Evolutionary conservation across 2,329 filamentous ascomycete species (phyloP).

Genomic region (Sordariomycetes sp.): DNA sequence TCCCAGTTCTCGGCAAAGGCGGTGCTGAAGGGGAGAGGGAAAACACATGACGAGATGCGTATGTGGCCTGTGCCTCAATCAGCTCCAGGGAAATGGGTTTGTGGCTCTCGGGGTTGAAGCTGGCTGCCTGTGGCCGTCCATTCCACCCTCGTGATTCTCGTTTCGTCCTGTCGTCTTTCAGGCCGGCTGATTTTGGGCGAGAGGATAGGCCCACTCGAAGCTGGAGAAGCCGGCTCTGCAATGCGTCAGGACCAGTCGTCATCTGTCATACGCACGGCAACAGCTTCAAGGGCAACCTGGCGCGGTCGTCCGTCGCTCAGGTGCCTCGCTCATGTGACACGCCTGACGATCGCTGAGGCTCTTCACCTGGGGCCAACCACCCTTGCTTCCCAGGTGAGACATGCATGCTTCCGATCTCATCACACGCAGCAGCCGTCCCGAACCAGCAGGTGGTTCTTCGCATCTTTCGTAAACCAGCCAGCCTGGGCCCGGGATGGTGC

Average conservation of each 20-base stretch:
- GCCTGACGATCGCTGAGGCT: not conserved
- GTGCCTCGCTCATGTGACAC: not conserved
- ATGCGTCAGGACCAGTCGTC: not conserved
- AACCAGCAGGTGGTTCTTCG: not conserved
- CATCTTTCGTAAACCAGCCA: not conserved
- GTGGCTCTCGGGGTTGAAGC: not conserved
- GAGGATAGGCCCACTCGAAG: not conserved
- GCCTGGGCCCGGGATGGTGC: not conserved
- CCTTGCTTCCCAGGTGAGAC: not conserved
- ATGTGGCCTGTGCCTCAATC: constrained; percentile 1
- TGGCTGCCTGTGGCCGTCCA: not conserved
- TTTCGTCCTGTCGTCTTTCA: not conserved
- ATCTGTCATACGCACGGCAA: not conserved
- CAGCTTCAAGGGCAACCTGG: not conserved
- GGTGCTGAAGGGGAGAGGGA: not conserved
- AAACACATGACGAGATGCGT: constrained; percentile 2
- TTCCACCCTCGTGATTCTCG: not conserved
- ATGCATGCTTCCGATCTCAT: not conserved
- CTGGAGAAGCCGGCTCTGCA: not conserved
- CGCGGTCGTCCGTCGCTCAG: not conserved
- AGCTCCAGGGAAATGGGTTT: not conserved
- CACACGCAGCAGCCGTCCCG: not conserved
- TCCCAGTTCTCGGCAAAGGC: not conserved
- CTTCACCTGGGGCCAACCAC: not conserved
- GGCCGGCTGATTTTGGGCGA: not conserved